These are phyloP conservation scores for Medicago arabica DNA, from an alignment of 306 rosid genomes.

Conservation along the genomic window DNA sequence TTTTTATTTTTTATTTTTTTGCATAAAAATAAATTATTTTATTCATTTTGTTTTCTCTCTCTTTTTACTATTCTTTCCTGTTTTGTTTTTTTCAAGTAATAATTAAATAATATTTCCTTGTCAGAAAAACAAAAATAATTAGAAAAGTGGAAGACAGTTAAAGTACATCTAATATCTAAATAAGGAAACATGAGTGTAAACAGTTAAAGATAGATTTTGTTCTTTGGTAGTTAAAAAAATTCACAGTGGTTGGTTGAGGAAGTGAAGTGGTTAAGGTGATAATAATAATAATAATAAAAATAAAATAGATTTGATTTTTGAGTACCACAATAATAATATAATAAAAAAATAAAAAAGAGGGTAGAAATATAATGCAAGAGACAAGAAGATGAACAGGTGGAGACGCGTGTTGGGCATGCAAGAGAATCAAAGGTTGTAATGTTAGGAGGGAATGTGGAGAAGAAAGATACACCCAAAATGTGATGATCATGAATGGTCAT, in stretches of 20 bases:
- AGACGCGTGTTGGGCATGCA: slow-evolving; percentile 67
- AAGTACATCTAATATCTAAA: slow-evolving; percentile 39
- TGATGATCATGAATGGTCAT: slow-evolving; percentile 27
- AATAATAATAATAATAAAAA: not conserved
- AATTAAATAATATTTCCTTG: not conserved
- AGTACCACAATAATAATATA: not conserved
- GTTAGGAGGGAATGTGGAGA: not conserved
- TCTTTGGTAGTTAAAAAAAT: slow-evolving; percentile 32
- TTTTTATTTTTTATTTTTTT: slow-evolving; percentile 51
- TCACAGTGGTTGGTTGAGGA: slow-evolving; percentile 13
- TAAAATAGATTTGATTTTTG: slow-evolving; percentile 5
- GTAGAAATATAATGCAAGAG: not conserved
- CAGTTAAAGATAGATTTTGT: slow-evolving; percentile 51
- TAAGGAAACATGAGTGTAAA: slow-evolving; percentile 40
- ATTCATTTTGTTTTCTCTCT: not conserved
- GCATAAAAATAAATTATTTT: slow-evolving; percentile 52
- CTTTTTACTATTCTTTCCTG: not conserved
- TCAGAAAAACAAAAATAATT: slow-evolving; percentile 2
- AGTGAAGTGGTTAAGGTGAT: slow-evolving; percentile 25
- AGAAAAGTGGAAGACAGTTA: slow-evolving; percentile 38
- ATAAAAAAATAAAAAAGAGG: not conserved
- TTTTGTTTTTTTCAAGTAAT: not conserved
- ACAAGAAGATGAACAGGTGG: not conserved
- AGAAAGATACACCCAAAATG: not conserved
- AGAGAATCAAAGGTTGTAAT: slow-evolving; percentile 40